These are phyloP conservation scores for Gillenia trifoliata DNA, from an alignment of 306 rosid species.

Conservation along the genomic window DNA sequence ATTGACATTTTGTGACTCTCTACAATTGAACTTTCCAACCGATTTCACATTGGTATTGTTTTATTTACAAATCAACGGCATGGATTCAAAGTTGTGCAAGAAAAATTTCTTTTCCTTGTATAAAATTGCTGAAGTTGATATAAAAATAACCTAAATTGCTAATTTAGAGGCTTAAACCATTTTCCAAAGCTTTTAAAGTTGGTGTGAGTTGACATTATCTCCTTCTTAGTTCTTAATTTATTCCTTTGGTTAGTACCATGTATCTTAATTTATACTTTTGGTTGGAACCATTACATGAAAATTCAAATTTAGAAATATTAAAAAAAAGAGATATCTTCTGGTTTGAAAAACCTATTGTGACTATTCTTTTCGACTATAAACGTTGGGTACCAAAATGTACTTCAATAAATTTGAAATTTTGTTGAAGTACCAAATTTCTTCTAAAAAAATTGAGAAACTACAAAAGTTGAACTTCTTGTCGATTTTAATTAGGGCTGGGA, in stretches of 20 bases:
- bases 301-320: too few relatives aligned
- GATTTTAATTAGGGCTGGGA: too few relatives aligned
- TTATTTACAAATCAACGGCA: background rate
- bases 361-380: too few relatives aligned
- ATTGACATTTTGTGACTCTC: background rate
- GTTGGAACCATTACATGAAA: background rate
- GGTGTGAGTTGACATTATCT: slow-evolving; percentile 6
- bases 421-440: too few relatives aligned
- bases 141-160: background rate
- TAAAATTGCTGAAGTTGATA: slow-evolving; percentile 1
- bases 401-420: too few relatives aligned
- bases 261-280: background rate
- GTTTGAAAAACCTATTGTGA: too few relatives aligned
- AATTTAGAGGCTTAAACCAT: background rate
- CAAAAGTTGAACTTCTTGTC: background rate
- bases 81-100: background rate
- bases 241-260: background rate
- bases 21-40: background rate
- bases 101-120: background rate
- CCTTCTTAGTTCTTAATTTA: background rate
- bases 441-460: background rate
- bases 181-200: background rate
- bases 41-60: background rate
- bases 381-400: too few relatives aligned
- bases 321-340: too few relatives aligned